Base-by-base conservation (phyloP, 202 grass and related monocot species). In the Hordeum pubiflorum region DNA sequence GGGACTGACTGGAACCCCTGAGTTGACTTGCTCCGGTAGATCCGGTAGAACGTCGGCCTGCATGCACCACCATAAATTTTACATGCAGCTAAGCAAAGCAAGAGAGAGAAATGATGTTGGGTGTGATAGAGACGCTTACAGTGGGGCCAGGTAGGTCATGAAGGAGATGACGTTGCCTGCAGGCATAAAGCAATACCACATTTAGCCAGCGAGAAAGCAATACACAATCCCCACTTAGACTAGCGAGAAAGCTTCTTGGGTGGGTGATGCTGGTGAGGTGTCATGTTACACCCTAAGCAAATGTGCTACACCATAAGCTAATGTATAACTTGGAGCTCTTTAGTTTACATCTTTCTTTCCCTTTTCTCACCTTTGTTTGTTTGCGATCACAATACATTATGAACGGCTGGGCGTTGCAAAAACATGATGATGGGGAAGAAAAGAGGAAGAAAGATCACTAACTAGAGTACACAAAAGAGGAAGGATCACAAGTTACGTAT, bases 141-240 rank as follows among this genome's bases (percentile, higher is more conserved):
- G 84, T 82, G 94, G 91, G 29, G 94, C 94, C 62, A 97, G 86
- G 60, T 97, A 94, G 71, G 91, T 93, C 94, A 91, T 52, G 89
- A 97, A 97, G 50, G 94, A 94, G 86, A 97, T 97, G 89, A 94
- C 17, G 82, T 97, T 97, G n/a, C 94, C 94, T 97, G 83, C 33
- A 60, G 26, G 11, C 4, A 63, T 36, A 8, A n/a, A 50, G 9
- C 6, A 9, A 34, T 34, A 18, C 5, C 0, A 52, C 41, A 8
- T 10, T 38, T 56, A 94, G 44, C 87, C 91, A 4, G 85, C 83
- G 1, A 62, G 40, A 10, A 18, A 8, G 2, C 21, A 33, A 6
- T 26, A 17, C 4, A 27, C 26, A 27, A 27, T 27, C 26, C 26
- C 55, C n/a, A 21, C 10, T 21, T 10, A 26, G 11, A 3, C 57